Base-by-base conservation (phyloP, 2,329 filamentous ascomycete species). In the Colletotrichum euphorbiae region DNA sequence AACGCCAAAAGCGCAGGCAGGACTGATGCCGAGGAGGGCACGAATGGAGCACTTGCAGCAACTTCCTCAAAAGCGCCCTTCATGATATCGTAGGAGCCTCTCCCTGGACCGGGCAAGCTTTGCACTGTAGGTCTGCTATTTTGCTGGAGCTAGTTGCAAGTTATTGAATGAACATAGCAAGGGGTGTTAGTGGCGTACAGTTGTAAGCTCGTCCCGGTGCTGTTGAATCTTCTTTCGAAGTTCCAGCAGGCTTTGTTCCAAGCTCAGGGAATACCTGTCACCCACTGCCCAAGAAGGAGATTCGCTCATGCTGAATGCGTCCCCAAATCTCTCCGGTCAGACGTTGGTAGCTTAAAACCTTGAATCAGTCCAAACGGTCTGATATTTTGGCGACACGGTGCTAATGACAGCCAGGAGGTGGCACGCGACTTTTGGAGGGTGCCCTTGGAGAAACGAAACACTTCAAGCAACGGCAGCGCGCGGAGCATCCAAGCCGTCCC, bases 1-100 rank as follows among this genome's bases (percentile, higher is more conserved):
- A 93, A 79, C 6, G 93, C 92, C 45, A 96, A 76, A 4, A 97
- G 82, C 6, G 90, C 88, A 3, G 92, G 91, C 6, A 96, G 78
- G 6, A 90, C 83, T 19, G 93, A 95, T 56, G 85, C 87, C 9
- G 87, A 81, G 24, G 84, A 82, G 3, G 93, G 92, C 21, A 95
- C 80, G 72, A 89, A 88, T 8, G 91, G 90, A 58, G 89, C 84
- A 13, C 85, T 83, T 48, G 85, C 80, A 12, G 88, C 85, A 52
- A 93, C 80, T 15, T 85, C 84, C 59, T 88, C 85, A 73, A 94
- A 93, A 3, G 91, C 91, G 56, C 83, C 80, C 72, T 87, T 89
- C 74, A 94, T 83, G 43, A 87, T 79, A 42, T 80, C 76, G 60
- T 81, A 72, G n/a, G 81, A 72, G n/a, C 67, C 72, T 48, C 61